These are phyloP conservation scores for Claviceps fusiformis DNA, from an alignment of 2,329 filamentous ascomycete genomes.

Conservation along the genomic window DNA sequence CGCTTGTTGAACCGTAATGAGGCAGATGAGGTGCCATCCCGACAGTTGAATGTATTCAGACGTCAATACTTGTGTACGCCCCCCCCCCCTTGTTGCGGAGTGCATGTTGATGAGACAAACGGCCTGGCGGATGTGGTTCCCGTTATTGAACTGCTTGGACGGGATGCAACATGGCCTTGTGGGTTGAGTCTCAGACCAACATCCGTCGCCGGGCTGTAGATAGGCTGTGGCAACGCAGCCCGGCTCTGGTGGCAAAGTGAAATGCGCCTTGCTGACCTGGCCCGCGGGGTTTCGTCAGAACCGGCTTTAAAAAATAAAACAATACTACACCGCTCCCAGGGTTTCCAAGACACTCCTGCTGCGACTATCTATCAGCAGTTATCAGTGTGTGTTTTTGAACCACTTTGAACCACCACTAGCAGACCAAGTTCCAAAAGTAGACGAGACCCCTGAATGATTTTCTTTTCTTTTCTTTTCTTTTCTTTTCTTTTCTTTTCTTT, in stretches of 20 bases:
- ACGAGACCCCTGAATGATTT: background rate
- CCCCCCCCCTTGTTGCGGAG: background rate
- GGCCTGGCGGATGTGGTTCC: background rate
- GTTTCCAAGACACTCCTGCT: background rate
- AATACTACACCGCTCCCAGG: background rate
- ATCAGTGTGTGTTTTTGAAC: background rate
- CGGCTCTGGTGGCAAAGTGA: background rate
- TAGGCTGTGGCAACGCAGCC: background rate
- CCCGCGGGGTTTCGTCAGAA: background rate
- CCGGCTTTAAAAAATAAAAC: background rate
- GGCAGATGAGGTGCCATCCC: background rate
- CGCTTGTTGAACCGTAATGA: background rate
- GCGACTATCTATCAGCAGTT: background rate
- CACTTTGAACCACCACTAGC: background rate
- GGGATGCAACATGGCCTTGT: background rate
- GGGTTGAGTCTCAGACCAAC: background rate
- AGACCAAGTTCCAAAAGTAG: background rate
- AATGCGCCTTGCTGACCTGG: background rate
- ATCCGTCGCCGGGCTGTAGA: background rate
- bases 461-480: background rate
- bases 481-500: no score
- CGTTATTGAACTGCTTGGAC: background rate
- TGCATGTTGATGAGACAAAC: constrained; percentile 1
- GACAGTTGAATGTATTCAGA: background rate
- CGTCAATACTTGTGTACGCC: no score